Conservation (phyloP, 345 rosid species). For the Populus ilicifolia region DNA sequence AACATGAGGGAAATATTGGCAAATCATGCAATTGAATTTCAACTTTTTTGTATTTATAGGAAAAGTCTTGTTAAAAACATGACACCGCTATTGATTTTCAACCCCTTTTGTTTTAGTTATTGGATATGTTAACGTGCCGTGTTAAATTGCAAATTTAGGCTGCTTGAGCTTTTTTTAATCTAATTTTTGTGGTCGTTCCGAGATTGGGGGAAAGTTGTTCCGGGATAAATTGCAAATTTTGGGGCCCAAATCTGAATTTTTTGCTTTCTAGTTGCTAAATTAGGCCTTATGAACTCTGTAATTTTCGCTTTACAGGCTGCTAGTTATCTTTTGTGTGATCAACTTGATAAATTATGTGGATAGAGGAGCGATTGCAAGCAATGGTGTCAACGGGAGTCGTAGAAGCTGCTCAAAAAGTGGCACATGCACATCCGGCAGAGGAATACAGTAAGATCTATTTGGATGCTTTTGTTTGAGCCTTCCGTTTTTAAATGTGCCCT, state of each 20-base stretch:
- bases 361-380: constrained; percentile 95
- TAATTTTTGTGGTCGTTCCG: background rate
- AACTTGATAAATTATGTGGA: constrained; percentile 81
- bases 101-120: background rate
- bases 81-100: background rate
- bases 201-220: background rate
- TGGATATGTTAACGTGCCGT: background rate
- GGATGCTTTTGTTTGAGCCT: constrained; percentile 2
- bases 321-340: constrained; percentile 71
- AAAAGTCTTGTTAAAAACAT: background rate
- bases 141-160: too few species aligned
- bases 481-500: background rate
- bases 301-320: constrained; percentile 56
- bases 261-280: background rate
- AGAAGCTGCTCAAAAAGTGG: constrained; percentile 58
- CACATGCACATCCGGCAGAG: constrained; percentile 70
- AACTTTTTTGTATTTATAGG: background rate
- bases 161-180: background rate
- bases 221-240: background rate
- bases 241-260: background rate
- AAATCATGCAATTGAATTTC: background rate
- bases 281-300: background rate
- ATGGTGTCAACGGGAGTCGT: constrained; percentile 86
- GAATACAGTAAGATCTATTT: constrained; percentile 77
- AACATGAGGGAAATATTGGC: background rate